Evolutionary conservation across 2,329 filamentous ascomycete species (phyloP).

Genomic region (Ophiostoma tasmaniense): DNA sequence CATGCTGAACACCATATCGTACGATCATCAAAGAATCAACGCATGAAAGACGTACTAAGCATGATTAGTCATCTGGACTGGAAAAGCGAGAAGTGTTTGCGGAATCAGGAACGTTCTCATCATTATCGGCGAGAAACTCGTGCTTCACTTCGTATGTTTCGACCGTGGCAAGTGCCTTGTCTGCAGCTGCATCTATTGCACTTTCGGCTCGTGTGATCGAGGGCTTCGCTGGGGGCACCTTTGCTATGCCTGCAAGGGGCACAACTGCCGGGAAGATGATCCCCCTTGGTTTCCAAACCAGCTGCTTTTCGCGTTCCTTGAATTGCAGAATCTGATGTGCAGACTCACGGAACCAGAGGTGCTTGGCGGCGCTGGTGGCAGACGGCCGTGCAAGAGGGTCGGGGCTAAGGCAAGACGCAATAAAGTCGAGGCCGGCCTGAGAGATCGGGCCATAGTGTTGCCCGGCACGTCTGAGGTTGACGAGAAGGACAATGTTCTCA

Average conservation of each 20-base stretch:
- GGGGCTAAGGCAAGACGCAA: constrained; percentile 16
- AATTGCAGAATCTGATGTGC: constrained; percentile 10
- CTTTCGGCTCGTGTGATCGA: not conserved
- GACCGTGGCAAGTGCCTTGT: not conserved
- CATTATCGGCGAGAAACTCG: not conserved
- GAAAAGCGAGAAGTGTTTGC: not conserved
- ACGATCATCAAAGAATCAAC: too few species aligned
- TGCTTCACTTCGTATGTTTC: not conserved
- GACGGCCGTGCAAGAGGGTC: constrained; percentile 14
- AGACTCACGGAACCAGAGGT: constrained; percentile 17
- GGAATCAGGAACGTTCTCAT: not conserved
- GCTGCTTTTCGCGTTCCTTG: constrained; percentile 12
- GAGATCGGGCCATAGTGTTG: constrained; percentile 14
- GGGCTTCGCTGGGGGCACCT: not conserved
- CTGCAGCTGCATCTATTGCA: not conserved
- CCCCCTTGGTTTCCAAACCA: constrained; percentile 18
- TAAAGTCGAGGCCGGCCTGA: constrained; percentile 15
- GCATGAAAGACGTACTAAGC: too few species aligned
- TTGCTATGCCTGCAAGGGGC: not conserved
- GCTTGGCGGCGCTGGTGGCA: constrained; percentile 11
- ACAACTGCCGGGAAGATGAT: constrained; percentile 19
- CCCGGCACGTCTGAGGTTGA: constrained; percentile 9
- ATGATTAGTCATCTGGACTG: not conserved
- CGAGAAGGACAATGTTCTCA: constrained; percentile 13
- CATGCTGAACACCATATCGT: too few species aligned